Evolutionary conservation across 2,329 filamentous ascomycete species (phyloP).

Genomic region (Alternaria conjuncta): DNA sequence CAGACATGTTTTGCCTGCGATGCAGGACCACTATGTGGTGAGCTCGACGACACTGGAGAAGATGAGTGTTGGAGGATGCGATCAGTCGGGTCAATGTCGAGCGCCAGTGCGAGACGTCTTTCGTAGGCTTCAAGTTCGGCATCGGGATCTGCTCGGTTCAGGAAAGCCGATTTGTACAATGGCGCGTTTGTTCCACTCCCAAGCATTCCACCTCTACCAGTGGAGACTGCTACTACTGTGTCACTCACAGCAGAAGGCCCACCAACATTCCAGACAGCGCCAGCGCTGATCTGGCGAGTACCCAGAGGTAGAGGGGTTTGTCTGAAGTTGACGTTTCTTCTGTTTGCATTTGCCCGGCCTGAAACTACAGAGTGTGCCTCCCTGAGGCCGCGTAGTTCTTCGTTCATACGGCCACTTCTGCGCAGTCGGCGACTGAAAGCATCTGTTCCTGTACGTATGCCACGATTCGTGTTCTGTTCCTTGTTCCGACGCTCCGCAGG

Average conservation of each 20-base stretch:
- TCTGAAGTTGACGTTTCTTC: slow-evolving; percentile 30
- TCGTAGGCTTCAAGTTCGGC: slow-evolving; percentile 74
- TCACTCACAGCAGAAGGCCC: slow-evolving; percentile 66
- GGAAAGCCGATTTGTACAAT: slow-evolving; percentile 64
- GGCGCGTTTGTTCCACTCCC: slow-evolving; percentile 76
- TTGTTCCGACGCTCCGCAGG: slow-evolving; percentile 53
- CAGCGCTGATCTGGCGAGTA: slow-evolving; percentile 63
- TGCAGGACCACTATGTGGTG: slow-evolving; percentile 3
- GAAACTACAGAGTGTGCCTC: slow-evolving; percentile 40
- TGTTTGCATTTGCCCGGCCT: slow-evolving; percentile 23
- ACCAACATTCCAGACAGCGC: slow-evolving; percentile 78
- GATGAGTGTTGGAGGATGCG: slow-evolving; percentile 63
- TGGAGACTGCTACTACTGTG: slow-evolving; percentile 59
- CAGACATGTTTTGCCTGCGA: slow-evolving; percentile 39
- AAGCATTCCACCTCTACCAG: slow-evolving; percentile 69
- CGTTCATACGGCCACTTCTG: slow-evolving; percentile 40
- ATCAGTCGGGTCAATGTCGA: slow-evolving; percentile 75
- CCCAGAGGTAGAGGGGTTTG: slow-evolving; percentile 26
- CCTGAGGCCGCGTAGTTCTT: slow-evolving; percentile 41
- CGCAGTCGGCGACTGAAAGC: slow-evolving; percentile 59
- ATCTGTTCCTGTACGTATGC: slow-evolving; percentile 54
- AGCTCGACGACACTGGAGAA: slow-evolving; percentile 8
- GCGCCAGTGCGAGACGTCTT: slow-evolving; percentile 76
- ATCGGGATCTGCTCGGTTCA: slow-evolving; percentile 57
- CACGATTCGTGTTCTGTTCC: slow-evolving; percentile 56